phyloP scores from a whole-genome alignment of 352 stramenopile species.

The Globisporangium iwayamae region DNA sequence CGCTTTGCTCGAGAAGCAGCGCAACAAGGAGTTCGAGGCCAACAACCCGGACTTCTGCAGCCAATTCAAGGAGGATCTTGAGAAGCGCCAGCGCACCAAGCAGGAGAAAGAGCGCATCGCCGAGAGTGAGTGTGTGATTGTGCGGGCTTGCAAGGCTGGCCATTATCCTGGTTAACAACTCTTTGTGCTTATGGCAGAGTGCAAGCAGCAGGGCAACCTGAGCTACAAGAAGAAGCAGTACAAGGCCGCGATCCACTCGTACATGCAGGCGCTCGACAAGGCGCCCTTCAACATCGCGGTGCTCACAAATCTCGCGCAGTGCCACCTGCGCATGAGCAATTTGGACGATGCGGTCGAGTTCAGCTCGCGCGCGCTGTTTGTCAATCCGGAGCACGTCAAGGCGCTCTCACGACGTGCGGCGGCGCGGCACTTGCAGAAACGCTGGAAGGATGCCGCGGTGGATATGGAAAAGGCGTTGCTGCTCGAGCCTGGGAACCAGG shows the following conservation, averaged over 20 bases:
- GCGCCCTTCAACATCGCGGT: constrained; percentile 55
- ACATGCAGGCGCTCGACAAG: constrained; percentile 66
- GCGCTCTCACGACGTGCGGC: constrained; percentile 61
- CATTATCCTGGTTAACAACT: not conserved
- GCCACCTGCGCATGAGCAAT: constrained; percentile 41
- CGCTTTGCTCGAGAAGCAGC: constrained; percentile 49
- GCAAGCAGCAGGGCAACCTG: constrained; percentile 52
- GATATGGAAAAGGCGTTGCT: constrained; percentile 51
- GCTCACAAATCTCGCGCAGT: constrained; percentile 72
- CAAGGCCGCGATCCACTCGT: constrained; percentile 42
- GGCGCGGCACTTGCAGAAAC: constrained; percentile 46
- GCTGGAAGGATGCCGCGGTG: constrained; percentile 38
- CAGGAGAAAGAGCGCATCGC: constrained; percentile 42
- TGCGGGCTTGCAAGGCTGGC: not conserved
- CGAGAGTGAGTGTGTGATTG: constrained; percentile 34
- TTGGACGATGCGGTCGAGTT: constrained; percentile 71
- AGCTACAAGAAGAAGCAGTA: constrained; percentile 66
- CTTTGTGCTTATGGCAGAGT: constrained; percentile 26
- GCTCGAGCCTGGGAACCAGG: constrained; percentile 46
- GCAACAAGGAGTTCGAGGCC: constrained; percentile 69
- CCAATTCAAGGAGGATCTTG: constrained; percentile 75
- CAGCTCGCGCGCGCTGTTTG: constrained; percentile 55
- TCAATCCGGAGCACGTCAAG: constrained; percentile 59
- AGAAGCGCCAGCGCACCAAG: constrained; percentile 52
- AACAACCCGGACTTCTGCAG: constrained; percentile 77